phyloP scores from a whole-genome alignment of 257 asterid species.

The Eucommia ulmoides region DNA sequence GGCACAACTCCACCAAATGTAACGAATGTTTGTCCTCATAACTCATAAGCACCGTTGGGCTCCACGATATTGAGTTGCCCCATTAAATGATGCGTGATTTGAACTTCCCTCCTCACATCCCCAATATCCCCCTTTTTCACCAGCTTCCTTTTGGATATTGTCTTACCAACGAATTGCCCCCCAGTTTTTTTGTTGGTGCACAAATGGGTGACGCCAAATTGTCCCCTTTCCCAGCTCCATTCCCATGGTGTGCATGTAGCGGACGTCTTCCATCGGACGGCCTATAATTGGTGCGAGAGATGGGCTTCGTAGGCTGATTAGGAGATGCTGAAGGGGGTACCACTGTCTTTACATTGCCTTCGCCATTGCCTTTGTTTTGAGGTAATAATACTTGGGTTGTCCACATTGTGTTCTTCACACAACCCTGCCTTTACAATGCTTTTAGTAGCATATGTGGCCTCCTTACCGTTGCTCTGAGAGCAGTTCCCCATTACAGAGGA shows the following conservation, averaged over 20 bases:
- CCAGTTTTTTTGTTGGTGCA: conserved; percentile 68
- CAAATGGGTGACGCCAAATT: conserved; percentile 74
- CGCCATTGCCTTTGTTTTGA: neutral
- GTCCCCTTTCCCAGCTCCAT: conserved; percentile 89
- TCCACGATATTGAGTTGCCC: conserved; percentile 75
- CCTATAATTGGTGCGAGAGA: conserved; percentile 61
- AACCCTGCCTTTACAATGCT: too few relatives aligned
- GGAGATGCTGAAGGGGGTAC: conserved; percentile 23
- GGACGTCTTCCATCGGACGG: conserved; percentile 77
- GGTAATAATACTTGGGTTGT: conserved; percentile 5
- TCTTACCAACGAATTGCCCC: conserved; percentile 77
- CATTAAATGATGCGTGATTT: conserved; percentile 79
- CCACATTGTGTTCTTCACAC: too few relatives aligned
- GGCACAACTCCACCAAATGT: conserved; percentile 85
- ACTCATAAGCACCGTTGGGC: conserved; percentile 69
- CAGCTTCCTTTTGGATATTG: conserved; percentile 76
- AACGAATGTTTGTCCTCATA: conserved; percentile 84
- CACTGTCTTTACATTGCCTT: conserved; percentile 14
- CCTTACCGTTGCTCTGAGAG: too few relatives aligned
- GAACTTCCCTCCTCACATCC: conserved; percentile 84
- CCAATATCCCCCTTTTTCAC: conserved; percentile 75
- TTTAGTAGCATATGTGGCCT: too few relatives aligned
- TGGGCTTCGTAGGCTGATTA: conserved; percentile 19
- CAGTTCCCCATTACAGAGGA: too few relatives aligned
- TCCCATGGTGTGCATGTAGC: conserved; percentile 47